Conservation (phyloP, 768 basidiomycete genomes). For the Gymnopilus junonius region DNA sequence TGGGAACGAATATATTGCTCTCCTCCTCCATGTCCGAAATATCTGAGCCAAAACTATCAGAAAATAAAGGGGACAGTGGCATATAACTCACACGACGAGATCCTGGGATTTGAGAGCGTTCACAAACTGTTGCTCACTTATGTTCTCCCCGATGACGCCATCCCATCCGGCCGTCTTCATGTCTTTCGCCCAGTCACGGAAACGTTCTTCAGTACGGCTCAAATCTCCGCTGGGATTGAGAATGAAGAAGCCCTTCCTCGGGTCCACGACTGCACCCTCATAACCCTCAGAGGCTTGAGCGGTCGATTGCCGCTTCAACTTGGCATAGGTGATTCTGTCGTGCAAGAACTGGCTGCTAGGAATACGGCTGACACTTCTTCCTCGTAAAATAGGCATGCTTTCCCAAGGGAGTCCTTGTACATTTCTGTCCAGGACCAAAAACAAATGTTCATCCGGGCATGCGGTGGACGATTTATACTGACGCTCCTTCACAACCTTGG, state of each 20-base stretch:
- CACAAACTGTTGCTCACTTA: slow-evolving; percentile 85
- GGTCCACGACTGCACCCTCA: slow-evolving; percentile 63
- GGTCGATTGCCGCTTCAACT: slow-evolving; percentile 37
- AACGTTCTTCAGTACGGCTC: slow-evolving; percentile 78
- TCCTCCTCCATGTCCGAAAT: slow-evolving; percentile 96
- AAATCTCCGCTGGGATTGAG: slow-evolving; percentile 95
- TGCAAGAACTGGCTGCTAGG: slow-evolving; percentile 88
- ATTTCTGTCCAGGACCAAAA: slow-evolving; percentile 89
- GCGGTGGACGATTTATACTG: slow-evolving; percentile 10
- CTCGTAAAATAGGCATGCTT: slow-evolving; percentile 84
- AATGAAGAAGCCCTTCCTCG: slow-evolving; percentile 76
- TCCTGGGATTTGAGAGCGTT: slow-evolving; percentile 76
- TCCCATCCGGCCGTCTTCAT: slow-evolving; percentile 84
- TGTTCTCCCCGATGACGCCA: slow-evolving; percentile 74
- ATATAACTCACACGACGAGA: slow-evolving; percentile 80
- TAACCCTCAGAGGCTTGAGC: slow-evolving; percentile 24
- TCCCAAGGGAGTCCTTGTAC: slow-evolving; percentile 95
- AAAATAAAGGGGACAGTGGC: neutral
- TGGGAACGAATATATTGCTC: slow-evolving; percentile 94
- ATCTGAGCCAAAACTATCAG: slow-evolving; percentile 50
- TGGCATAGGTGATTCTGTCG: slow-evolving; percentile 75
- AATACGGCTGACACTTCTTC: slow-evolving; percentile 88
- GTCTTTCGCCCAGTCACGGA: slow-evolving; percentile 74
- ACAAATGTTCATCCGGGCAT: slow-evolving; percentile 69
- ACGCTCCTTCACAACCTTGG: slow-evolving; percentile 33